Conservation (phyloP, 805 yeast species). For the Candida vartiovaarae region DNA sequence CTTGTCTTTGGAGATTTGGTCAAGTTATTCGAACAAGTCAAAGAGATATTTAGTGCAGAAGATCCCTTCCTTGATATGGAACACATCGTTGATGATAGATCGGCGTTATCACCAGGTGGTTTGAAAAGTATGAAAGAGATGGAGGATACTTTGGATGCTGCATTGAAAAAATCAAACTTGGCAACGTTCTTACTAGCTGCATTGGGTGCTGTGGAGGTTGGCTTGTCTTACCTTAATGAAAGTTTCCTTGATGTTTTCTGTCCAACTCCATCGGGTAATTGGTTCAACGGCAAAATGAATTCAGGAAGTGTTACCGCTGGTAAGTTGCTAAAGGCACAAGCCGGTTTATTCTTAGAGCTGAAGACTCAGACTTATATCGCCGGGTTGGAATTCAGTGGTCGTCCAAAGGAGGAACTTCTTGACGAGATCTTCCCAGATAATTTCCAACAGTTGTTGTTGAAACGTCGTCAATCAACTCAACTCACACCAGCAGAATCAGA, state of each 20-base stretch:
- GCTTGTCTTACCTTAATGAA: slow-evolving; percentile 80
- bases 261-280: slow-evolving; percentile 42
- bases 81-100: slow-evolving; percentile 56
- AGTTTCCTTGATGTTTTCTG: slow-evolving; percentile 84
- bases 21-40: slow-evolving; percentile 73
- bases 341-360: slow-evolving; percentile 71
- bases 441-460: slow-evolving; percentile 36
- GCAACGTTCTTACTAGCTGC: slow-evolving; percentile 87
- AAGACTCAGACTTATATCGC: slow-evolving; percentile 95
- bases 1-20: slow-evolving; percentile 57
- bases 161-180: slow-evolving; percentile 77
- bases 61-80: slow-evolving; percentile 68
- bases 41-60: slow-evolving; percentile 55
- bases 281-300: slow-evolving; percentile 7
- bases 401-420: slow-evolving; percentile 58
- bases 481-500: slow-evolving; percentile 76
- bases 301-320: slow-evolving; percentile 27
- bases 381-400: slow-evolving; percentile 59
- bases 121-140: slow-evolving; percentile 10
- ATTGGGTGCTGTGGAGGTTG: slow-evolving; percentile 77
- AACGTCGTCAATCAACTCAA: slow-evolving; percentile 27
- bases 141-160: slow-evolving; percentile 23
- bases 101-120: slow-evolving; percentile 5
- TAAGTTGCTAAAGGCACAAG: slow-evolving; percentile 71
- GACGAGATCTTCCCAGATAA: slow-evolving; percentile 69